phyloP scores from a whole-genome alignment of 2,329 filamentous ascomycete species.

The Fusarium sp. region DNA sequence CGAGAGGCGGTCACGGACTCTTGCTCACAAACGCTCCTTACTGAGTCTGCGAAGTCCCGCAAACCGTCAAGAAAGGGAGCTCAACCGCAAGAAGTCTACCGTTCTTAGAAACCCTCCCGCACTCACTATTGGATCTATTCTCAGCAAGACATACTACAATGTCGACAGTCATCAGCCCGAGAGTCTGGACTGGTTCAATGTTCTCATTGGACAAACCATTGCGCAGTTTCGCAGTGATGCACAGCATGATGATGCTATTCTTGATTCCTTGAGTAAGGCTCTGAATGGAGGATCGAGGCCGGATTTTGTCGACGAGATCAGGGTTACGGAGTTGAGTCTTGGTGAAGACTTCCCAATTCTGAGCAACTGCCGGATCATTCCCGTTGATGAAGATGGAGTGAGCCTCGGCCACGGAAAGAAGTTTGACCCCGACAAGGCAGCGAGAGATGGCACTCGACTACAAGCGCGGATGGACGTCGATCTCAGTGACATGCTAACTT shows the following conservation, averaged over 20 bases:
- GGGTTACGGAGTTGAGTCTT: conserved; percentile 90
- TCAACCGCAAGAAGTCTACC: conserved; percentile 75
- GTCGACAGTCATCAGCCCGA: conserved; percentile 95
- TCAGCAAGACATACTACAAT: conserved; percentile 98
- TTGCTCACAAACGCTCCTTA: conserved; percentile 80
- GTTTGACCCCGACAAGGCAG: conserved; percentile 64
- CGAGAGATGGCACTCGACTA: conserved; percentile 76
- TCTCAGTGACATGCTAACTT: conserved; percentile 92
- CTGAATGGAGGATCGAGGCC: conserved; percentile 89
- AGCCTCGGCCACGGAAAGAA: conserved; percentile 62
- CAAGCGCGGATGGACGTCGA: conserved; percentile 98
- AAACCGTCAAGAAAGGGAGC: conserved; percentile 54
- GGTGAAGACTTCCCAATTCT: conserved; percentile 99
- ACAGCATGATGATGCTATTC: conserved; percentile 88
- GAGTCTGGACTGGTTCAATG: conserved; percentile 98
- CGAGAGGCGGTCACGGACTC: conserved; percentile 76
- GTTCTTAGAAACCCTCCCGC: conserved; percentile 78
- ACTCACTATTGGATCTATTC: conserved; percentile 91
- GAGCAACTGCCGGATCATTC: conserved; percentile 96
- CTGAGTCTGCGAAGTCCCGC: conserved; percentile 68
- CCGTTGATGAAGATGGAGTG: conserved; percentile 82
- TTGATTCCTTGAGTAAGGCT: conserved; percentile 84
- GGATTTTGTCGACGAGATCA: conserved; percentile 92
- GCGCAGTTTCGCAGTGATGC: conserved; percentile 94
- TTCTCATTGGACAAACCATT: conserved; percentile 94